Evolutionary conservation across 805 yeast genomes (phyloP), one percentile per base, ranked within the genome.

Genomic region (Saturnispora sanitii): DNA sequence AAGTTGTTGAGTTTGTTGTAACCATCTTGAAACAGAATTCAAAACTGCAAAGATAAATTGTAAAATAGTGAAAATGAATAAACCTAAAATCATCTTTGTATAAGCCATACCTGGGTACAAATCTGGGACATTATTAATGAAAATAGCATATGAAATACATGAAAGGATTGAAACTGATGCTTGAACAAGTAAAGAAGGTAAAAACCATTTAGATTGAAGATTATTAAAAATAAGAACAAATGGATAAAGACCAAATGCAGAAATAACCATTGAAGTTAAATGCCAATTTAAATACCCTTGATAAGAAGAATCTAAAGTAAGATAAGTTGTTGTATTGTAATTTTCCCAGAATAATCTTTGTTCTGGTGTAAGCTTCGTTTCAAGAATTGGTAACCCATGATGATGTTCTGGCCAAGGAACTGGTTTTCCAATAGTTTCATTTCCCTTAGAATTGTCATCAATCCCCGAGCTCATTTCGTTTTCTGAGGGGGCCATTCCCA

Each of bases 71-170:
- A 76, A 57, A 37, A 79, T 55, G 9, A 80, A 59, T 44, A 86
- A 60, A 9, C 82, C 71, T 54, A 72, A 64, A 19, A 82, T 70
- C 75, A 83, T 76, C 51, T 69, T 72, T 12, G 73, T 62, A 59
- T 87, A 87, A 1, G 82, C 79, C 55, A 84, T 84, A 31, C 71
- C 67, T 1, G 95, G 95, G 56, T 85, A 90, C 51, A 85, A 64
- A 41, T 71, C 67, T 0, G 83, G 81, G 19, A 77, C 79, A 15
- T 79, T 65, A 4, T 65, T 57, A 31, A 75, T 70, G 53, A 79
- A 85, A 8, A 79, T 60, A 38, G 73, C 68, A 50, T 78, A 73
- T 16, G 71, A 59, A 13, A 77, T 46, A 41, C 82, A 58, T 1
- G 92, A 75, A 0, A 71, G 52, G 3, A 75, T 33, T 4, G 72